Conservation (phyloP, 2,329 filamentous ascomycete genomes). For the Penicillium thymicola region DNA sequence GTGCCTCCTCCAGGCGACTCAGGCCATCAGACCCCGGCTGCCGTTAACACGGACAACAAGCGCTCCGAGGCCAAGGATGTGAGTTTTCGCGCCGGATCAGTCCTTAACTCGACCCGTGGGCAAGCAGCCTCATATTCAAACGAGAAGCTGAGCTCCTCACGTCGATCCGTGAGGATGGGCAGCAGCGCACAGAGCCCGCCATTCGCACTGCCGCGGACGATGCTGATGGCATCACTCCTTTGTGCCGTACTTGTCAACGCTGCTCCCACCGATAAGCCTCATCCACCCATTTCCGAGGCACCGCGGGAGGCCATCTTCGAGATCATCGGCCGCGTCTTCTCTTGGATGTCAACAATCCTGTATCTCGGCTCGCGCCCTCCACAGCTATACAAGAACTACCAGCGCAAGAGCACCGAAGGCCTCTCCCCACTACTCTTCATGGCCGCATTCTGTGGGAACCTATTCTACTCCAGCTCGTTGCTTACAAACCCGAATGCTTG, state of each 20-base stretch:
- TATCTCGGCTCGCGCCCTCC: conserved; percentile 61
- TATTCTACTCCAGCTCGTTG: conserved; percentile 63
- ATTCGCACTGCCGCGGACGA: conserved; percentile 41
- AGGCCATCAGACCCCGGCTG: conserved; percentile 12
- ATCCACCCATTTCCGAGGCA: conserved; percentile 19
- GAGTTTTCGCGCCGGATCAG: conserved; percentile 25
- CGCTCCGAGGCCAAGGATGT: conserved; percentile 30
- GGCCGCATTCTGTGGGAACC: conserved; percentile 65
- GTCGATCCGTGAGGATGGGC: conserved; percentile 27
- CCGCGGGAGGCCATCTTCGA: conserved; percentile 35
- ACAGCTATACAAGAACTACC: conserved; percentile 64
- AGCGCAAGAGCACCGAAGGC: conserved; percentile 61
- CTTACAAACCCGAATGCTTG: conserved; percentile 63
- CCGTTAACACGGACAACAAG: conserved; percentile 19
- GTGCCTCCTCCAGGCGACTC: conserved; percentile 36
- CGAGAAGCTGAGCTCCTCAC: conserved; percentile 33
- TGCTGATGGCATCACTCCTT: conserved; percentile 45
- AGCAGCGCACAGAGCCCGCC: conserved; percentile 28
- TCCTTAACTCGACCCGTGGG: conserved; percentile 15
- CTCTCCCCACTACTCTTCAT: conserved; percentile 62
- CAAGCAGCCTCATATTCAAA: conserved; percentile 32
- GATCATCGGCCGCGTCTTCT: conserved; percentile 50
- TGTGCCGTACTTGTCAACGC: conserved; percentile 45
- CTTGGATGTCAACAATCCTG: conserved; percentile 55
- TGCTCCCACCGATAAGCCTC: conserved; percentile 33